Evolutionary conservation across 192 early-diverging fungal species (phyloP), one percentile per base, ranked within the genome.

Genomic region (Kickxella alabastrina): DNA sequence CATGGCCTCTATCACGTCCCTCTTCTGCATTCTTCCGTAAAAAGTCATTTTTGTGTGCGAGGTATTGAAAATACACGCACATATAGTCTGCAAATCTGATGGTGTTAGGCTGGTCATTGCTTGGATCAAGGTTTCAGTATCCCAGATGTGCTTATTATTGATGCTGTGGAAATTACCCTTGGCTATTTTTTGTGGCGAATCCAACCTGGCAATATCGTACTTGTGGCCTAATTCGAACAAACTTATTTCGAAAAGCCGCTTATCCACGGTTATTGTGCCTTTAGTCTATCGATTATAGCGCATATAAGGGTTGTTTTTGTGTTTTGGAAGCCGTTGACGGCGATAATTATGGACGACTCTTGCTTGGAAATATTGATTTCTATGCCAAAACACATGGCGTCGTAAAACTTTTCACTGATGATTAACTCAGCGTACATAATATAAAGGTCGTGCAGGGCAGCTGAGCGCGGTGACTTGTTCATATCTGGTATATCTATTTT

Each of bases 291-390:
- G 10, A 49, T 54, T 3, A 93, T 79, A 26, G 82, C 81, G 21
- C 82, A 74, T 0, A 93, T 54, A 10, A 95, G 45, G 0, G 80
- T 63, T n/a, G 67, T 57, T 0, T 92, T 65, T 54, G 93, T 93
- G 60, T 92, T 87, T 32, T 87, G 93, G 60, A 89, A 97, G 6
- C 94, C 94, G 14, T 53, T 58, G 8, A 92, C 44, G 15, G 49
- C 62, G 25, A 97, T 61, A 43, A 67, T 21, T 43, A 90, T 64
- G 3, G 77, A 80, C 40, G 90, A 83, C 10, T 78, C 61, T 13
- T 69, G 67, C 32, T 78, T 79, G 7, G 76, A 74, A 39, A 91
- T 59, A 19, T 65, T 68, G 49, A 86, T 94, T n/a, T 59, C 55
- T 3, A 89, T 49, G 17, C 89, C 92, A 2, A 89, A 89, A 3